phyloP scores from a whole-genome alignment of 2,329 filamentous ascomycete species.

The Paraconiothyrium sp. region DNA sequence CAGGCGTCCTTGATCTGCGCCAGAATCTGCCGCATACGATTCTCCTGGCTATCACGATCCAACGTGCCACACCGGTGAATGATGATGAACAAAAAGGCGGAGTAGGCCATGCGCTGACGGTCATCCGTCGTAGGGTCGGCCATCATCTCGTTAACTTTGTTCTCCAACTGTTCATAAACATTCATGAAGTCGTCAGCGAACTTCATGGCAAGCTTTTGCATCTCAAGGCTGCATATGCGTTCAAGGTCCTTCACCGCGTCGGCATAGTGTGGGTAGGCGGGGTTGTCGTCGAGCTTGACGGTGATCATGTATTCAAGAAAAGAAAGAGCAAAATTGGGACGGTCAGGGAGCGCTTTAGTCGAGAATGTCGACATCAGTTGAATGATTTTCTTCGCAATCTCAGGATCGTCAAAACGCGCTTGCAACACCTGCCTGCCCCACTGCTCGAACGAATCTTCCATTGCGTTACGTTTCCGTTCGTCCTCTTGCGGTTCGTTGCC shows the following conservation, averaged over 20 bases:
- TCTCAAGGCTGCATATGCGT: conserved; percentile 82
- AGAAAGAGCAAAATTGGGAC: conserved; percentile 83
- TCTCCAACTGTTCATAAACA: conserved; percentile 87
- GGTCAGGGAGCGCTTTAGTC: conserved; percentile 79
- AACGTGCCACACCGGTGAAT: conserved; percentile 84
- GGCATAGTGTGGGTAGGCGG: conserved; percentile 76
- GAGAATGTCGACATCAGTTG: conserved; percentile 87
- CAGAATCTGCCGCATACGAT: conserved; percentile 79
- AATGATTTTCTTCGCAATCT: conserved; percentile 82
- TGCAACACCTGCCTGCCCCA: conserved; percentile 79
- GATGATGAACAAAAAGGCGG: conserved; percentile 92
- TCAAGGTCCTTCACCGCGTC: conserved; percentile 92
- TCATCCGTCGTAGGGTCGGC: conserved; percentile 78
- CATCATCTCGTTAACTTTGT: conserved; percentile 82
- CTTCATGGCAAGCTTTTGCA: conserved; percentile 86
- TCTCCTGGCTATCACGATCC: conserved; percentile 74
- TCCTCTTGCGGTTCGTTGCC: conserved; percentile 60
- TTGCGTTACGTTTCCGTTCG: conserved; percentile 62
- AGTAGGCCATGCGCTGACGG: conserved; percentile 84
- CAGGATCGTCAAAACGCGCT: conserved; percentile 81
- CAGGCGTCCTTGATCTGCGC: conserved; percentile 84
- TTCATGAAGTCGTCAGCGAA: conserved; percentile 90
- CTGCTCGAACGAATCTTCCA: conserved; percentile 72
- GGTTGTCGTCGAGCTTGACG: conserved; percentile 77
- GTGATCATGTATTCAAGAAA: conserved; percentile 91